These are phyloP conservation scores for Amaranthus cruentus DNA, from an alignment of 148 eudicot species.

Conservation along the genomic window DNA sequence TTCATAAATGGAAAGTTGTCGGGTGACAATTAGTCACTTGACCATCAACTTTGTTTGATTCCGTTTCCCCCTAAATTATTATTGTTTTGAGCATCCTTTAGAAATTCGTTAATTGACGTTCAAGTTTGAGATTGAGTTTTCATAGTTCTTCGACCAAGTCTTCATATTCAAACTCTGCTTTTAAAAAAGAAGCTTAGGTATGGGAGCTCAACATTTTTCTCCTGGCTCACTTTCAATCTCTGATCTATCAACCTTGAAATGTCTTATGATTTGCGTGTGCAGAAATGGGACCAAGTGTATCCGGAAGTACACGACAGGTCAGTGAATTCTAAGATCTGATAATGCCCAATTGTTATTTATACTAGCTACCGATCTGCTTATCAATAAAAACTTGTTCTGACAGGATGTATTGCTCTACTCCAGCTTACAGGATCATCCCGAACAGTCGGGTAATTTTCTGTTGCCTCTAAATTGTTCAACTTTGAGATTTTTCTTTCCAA, in stretches of 20 bases:
- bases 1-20: not conserved
- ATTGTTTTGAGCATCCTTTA: not conserved
- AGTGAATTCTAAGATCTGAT: constrained; percentile 16
- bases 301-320: constrained; percentile 52
- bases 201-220: not conserved
- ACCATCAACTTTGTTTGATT: not conserved
- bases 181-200: not conserved
- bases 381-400: constrained; percentile 19
- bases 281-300: constrained; percentile 45
- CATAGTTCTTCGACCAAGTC: not conserved
- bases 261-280: constrained; percentile 26
- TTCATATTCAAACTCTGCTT: not conserved
- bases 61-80: not conserved
- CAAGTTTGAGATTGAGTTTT: not conserved
- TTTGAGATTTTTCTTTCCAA: not conserved
- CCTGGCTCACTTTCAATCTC: not conserved
- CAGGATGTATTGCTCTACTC: constrained; percentile 63
- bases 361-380: constrained; percentile 3
- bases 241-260: not conserved
- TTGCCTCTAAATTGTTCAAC: not conserved
- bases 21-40: constrained; percentile 1
- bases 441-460: constrained; percentile 53
- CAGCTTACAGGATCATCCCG: constrained; percentile 49
- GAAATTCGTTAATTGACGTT: not conserved
- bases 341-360: not conserved